phyloP scores from a whole-genome alignment of 257 asterid genomes.

The Solanum corneliomulleri region DNA sequence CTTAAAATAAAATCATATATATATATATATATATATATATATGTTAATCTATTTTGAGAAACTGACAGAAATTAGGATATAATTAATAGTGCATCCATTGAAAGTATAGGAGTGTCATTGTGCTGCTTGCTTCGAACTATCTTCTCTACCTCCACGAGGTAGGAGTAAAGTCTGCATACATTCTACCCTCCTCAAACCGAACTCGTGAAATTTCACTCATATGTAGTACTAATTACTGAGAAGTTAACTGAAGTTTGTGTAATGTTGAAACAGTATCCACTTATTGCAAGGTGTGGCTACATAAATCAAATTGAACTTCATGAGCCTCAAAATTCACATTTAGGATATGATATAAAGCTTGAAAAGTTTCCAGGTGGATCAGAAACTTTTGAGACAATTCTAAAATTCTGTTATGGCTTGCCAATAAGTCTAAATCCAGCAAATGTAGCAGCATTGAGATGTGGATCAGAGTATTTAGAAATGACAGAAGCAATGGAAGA shows the following conservation, averaged over 20 bases:
- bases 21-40: too few species aligned
- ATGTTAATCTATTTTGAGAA: too few species aligned
- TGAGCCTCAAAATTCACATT: constrained; percentile 17
- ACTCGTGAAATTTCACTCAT: neutral
- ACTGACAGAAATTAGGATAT: too few species aligned
- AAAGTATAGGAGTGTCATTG: too few species aligned
- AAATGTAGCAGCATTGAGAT: constrained; percentile 59
- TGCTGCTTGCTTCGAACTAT: too few species aligned
- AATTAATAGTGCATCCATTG: too few species aligned
- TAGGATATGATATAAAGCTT: constrained; percentile 32
- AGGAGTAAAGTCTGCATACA: neutral
- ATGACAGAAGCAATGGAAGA: constrained; percentile 81
- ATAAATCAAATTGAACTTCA: constrained; percentile 34
- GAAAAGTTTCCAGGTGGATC: constrained; percentile 78
- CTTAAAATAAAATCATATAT: too few species aligned
- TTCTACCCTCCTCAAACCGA: neutral
- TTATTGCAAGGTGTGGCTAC: constrained; percentile 53
- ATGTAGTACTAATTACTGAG: neutral
- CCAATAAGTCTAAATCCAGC: constrained; percentile 39
- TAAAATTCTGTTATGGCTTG: constrained; percentile 59
- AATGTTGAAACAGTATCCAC: constrained; percentile 49
- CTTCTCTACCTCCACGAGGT: neutral
- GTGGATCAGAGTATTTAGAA: constrained; percentile 72
- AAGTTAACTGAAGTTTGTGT: neutral
- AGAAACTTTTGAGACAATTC: constrained; percentile 44